phyloP scores from a whole-genome alignment of 495 filamentous ascomycete species.

The Neurospora tetrasperma region DNA sequence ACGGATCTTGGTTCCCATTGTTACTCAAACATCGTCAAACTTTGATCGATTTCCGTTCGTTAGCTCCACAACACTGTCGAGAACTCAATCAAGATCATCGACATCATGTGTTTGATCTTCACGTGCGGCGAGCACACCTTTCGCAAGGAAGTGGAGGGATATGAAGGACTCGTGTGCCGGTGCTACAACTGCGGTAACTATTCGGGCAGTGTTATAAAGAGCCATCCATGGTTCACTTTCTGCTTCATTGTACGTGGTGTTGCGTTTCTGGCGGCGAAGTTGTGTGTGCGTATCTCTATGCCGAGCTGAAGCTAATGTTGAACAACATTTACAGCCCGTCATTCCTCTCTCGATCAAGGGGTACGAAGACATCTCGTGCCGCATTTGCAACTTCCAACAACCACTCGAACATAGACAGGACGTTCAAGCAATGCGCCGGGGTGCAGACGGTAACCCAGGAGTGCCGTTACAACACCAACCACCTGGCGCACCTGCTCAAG shows the following conservation, averaged over 20 bases:
- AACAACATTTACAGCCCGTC: conserved; percentile 31
- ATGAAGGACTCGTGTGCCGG: conserved; percentile 42
- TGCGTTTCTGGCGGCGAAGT: neutral
- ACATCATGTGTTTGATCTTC: conserved; percentile 45
- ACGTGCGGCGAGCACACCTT: conserved; percentile 49
- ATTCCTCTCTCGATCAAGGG: conserved; percentile 45
- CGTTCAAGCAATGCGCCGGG: conserved; percentile 35
- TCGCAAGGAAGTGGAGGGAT: conserved; percentile 43
- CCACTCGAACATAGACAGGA: conserved; percentile 43
- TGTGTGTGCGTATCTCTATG: neutral
- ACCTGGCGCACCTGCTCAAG: conserved; percentile 2
- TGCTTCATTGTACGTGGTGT: conserved; percentile 40
- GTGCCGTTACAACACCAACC: conserved; percentile 38
- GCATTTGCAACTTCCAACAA: conserved; percentile 47
- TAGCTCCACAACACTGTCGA: neutral
- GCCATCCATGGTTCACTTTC: conserved; percentile 48
- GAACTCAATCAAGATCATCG: neutral
- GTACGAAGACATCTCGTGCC: conserved; percentile 44
- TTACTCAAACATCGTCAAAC: neutral
- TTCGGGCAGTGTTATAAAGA: conserved; percentile 39
- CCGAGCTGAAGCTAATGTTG: neutral
- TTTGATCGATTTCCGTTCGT: neutral
- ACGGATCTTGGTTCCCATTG: neutral
- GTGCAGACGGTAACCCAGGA: conserved; percentile 25
- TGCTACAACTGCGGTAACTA: conserved; percentile 50